A percentile compares a stretch with the other conserved stretches of the same genome.
Evolutionary conservation across 129 eudicot species (phyloP).

Genomic region (Escallonia rubra): DNA sequence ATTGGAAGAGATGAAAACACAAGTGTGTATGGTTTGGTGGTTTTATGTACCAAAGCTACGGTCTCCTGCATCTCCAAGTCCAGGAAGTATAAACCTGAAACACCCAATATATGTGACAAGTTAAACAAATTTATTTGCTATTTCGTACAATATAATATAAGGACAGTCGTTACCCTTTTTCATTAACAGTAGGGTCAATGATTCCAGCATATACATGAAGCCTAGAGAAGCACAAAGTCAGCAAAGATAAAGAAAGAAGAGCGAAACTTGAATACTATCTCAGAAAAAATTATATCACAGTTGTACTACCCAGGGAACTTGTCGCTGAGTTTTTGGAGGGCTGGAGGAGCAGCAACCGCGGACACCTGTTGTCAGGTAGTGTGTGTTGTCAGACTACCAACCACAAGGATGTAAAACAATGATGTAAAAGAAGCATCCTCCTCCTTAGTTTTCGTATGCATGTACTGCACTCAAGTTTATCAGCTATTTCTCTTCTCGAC

Average conservation of each 20-base stretch:
- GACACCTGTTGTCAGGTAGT: constrained; percentile 38
- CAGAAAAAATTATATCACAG: background rate
- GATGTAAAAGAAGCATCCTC: background rate
- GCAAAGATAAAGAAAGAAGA: background rate
- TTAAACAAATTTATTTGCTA: constrained; percentile 5
- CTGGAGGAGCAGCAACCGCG: constrained; percentile 92
- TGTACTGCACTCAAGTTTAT: no score
- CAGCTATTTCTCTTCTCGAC: no score
- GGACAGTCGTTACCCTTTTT: constrained; percentile 50
- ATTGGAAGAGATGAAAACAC: constrained; percentile 2
- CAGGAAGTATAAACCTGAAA: constrained; percentile 88
- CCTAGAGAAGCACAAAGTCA: constrained; percentile 30
- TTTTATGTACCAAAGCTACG: constrained; percentile 85
- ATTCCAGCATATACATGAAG: constrained; percentile 90
- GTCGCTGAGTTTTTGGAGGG: constrained; percentile 86
- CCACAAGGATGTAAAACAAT: background rate
- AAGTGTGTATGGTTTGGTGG: background rate
- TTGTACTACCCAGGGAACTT: constrained; percentile 76
- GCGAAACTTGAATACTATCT: background rate
- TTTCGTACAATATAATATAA: background rate
- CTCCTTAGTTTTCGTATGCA: no score
- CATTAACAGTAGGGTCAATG: constrained; percentile 79
- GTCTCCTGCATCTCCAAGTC: constrained; percentile 98
- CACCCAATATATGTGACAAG: background rate
- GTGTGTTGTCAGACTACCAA: background rate